A percentile compares a stretch with the other conserved stretches of the same genome.
Evolutionary conservation across 208 protist genomes (phyloP).

Genomic region (Trypanosoma cruzi): DNA sequence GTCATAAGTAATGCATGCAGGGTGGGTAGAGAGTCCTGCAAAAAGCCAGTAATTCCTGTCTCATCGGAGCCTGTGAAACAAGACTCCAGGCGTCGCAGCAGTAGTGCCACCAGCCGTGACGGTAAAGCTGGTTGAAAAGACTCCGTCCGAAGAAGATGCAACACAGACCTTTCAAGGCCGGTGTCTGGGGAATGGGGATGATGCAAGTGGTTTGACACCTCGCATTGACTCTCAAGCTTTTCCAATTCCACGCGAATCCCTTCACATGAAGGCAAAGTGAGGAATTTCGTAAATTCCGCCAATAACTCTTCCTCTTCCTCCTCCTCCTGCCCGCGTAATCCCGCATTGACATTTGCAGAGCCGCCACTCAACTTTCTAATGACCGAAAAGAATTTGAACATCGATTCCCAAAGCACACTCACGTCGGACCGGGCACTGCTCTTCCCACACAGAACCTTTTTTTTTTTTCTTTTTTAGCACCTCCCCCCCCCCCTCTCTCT

Average conservation of each 20-base stretch:
- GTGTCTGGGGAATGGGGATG: conserved; percentile 18
- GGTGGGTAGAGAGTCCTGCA: conserved; percentile 5
- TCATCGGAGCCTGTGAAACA: conserved; percentile 13
- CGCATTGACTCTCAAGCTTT: not conserved
- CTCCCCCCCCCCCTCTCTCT: no score
- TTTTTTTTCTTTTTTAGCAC: not conserved
- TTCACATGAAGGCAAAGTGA: conserved; percentile 3
- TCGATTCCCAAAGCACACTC: not conserved
- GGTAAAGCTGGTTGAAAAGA: conserved; percentile 5
- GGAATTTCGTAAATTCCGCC: conserved; percentile 15
- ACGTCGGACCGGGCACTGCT: not conserved
- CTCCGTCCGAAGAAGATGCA: conserved; percentile 3
- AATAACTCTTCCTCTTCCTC: not conserved
- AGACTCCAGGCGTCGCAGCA: conserved; percentile 27
- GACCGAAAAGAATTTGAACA: conserved; percentile 15
- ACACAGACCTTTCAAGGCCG: conserved; percentile 18
- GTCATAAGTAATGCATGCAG: conserved; percentile 8
- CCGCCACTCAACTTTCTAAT: conserved; percentile 1
- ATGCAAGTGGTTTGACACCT: not conserved
- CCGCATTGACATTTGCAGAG: not conserved
- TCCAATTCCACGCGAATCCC: conserved; percentile 6
- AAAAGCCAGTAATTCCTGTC: conserved; percentile 9
- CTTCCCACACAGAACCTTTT: not conserved
- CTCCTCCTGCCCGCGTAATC: not conserved
- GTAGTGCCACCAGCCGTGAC: conserved; percentile 11